Conservation (phyloP, 1,139 yeast genomes). For the Protomyces inundatus region DNA sequence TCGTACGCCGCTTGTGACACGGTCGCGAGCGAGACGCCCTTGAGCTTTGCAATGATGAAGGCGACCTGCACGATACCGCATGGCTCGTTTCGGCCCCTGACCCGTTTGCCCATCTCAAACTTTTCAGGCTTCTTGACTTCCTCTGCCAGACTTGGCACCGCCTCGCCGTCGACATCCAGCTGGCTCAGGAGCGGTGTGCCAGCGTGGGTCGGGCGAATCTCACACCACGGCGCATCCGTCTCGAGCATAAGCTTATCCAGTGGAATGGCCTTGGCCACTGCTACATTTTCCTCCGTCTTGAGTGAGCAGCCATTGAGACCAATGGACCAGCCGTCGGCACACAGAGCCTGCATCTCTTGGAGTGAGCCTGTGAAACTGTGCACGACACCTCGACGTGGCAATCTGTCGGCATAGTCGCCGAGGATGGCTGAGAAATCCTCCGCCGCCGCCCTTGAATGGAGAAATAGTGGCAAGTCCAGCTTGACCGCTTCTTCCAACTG, state of each 20-base stretch:
- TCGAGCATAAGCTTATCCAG: constrained; percentile 67
- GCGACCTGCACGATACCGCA: constrained; percentile 79
- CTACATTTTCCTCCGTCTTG: constrained; percentile 66
- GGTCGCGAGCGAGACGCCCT: constrained; percentile 47
- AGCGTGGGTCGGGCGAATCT: constrained; percentile 76
- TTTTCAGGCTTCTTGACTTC: constrained; percentile 53
- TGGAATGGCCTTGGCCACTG: constrained; percentile 64
- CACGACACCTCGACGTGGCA: constrained; percentile 59
- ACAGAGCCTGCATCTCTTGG: constrained; percentile 52
- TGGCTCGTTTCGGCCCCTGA: constrained; percentile 88
- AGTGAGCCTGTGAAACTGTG: constrained; percentile 88
- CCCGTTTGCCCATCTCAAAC: constrained; percentile 47
- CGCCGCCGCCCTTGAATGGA: constrained; percentile 86
- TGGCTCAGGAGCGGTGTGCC: constrained; percentile 52
- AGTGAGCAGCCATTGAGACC: constrained; percentile 93
- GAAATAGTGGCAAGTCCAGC: constrained; percentile 65
- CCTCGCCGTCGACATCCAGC: constrained; percentile 46
- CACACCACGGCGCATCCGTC: constrained; percentile 93
- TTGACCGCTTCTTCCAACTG: constrained; percentile 63
- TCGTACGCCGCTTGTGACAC: constrained; percentile 60
- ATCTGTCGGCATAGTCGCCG: constrained; percentile 47
- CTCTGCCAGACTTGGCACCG: constrained; percentile 43
- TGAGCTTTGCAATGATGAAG: constrained; percentile 61
- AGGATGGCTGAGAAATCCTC: constrained; percentile 67
- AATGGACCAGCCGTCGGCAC: constrained; percentile 60